Evolutionary conservation across 192 early-diverging fungal species (phyloP).

Genomic region (Umbelopsis sp.): DNA sequence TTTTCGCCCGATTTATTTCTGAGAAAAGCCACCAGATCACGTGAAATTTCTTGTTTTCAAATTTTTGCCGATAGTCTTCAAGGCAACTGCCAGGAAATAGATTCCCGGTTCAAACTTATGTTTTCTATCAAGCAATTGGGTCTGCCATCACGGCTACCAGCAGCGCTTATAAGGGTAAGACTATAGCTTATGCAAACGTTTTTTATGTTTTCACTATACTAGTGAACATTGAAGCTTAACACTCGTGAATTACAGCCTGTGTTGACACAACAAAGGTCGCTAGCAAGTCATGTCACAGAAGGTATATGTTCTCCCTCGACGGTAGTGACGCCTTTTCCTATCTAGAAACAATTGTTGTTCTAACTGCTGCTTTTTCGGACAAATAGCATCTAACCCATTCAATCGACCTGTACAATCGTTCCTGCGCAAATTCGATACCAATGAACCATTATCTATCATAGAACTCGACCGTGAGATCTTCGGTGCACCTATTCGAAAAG

Average conservation of each 20-base stretch:
- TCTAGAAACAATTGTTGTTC: neutral
- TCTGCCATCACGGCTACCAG: constrained; percentile 10
- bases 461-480: constrained; percentile 76
- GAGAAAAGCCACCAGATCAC: constrained; percentile 9
- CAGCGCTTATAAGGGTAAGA: neutral
- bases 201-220: no score
- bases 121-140: constrained; percentile 8
- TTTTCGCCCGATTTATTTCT: neutral
- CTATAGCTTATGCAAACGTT: no score
- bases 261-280: neutral
- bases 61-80: neutral
- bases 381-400: constrained; percentile 33
- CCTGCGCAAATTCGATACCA: constrained; percentile 75
- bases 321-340: neutral
- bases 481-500: constrained; percentile 71
- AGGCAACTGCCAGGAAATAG: neutral
- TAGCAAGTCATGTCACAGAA: constrained; percentile 15
- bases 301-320: neutral
- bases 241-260: neutral
- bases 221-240: neutral
- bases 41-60: constrained; percentile 5
- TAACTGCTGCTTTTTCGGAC: neutral
- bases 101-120: neutral
- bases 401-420: constrained; percentile 68
- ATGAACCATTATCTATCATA: constrained; percentile 70